Percentiles rank a stretch among this genome's conserved stretches.
Conservation (phyloP, 768 basidiomycete species). For the Serendipita sp. region DNA sequence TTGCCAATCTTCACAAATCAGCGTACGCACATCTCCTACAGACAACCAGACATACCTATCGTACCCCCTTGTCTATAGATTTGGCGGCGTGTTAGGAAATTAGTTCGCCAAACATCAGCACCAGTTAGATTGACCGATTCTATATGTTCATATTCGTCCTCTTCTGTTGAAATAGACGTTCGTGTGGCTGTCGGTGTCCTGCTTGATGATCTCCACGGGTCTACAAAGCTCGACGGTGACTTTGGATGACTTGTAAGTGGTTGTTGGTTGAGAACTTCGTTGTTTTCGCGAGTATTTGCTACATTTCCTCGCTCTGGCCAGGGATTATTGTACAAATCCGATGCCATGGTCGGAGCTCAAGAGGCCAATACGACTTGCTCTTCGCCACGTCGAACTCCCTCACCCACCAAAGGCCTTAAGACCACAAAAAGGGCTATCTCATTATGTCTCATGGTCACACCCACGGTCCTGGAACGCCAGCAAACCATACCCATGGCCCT, state of each 20-base stretch:
- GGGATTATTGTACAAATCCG: constrained; percentile 4
- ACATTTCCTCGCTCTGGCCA: background rate
- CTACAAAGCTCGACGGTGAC: background rate
- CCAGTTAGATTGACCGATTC: background rate
- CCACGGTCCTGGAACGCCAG: constrained; percentile 38
- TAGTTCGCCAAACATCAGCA: background rate
- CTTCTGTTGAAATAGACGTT: background rate
- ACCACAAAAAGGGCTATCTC: background rate
- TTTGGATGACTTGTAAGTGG: background rate
- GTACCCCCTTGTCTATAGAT: background rate
- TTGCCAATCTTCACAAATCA: constrained; percentile 32
- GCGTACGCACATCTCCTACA: background rate
- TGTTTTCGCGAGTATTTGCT: background rate
- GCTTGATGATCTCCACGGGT: background rate
- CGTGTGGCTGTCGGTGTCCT: background rate
- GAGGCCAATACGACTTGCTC: background rate
- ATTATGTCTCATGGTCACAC: constrained; percentile 50
- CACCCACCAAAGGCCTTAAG: background rate
- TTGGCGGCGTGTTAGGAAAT: background rate
- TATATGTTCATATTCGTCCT: background rate
- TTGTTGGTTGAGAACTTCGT: background rate
- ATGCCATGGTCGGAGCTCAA: background rate
- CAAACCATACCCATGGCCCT: constrained; percentile 32
- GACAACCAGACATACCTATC: background rate
- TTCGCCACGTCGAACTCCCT: background rate